These are phyloP conservation scores for Nothophaeocryptopus gaeumannii DNA, from an alignment of 2,329 filamentous ascomycete species.

Conservation along the genomic window DNA sequence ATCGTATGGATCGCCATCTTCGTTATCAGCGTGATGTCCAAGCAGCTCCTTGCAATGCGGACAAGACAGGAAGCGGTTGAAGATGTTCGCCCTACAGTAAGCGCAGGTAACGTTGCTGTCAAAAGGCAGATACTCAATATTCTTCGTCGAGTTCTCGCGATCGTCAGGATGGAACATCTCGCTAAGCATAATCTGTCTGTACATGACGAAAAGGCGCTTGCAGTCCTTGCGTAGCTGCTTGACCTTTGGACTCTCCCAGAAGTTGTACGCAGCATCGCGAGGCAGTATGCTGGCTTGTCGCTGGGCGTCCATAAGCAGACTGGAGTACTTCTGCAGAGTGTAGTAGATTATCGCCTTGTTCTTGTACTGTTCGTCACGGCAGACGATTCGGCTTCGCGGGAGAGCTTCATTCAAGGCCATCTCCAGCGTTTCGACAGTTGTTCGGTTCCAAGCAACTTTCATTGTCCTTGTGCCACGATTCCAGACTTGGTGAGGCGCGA, in stretches of 20 bases:
- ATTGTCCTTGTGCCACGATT: slow-evolving; percentile 93
- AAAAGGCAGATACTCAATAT: slow-evolving; percentile 75
- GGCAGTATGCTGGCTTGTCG: slow-evolving; percentile 44
- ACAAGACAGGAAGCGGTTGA: slow-evolving; percentile 94
- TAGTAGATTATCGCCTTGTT: slow-evolving; percentile 95
- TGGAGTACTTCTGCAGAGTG: slow-evolving; percentile 74
- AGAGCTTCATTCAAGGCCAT: slow-evolving; percentile 83
- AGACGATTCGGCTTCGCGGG: slow-evolving; percentile 84
- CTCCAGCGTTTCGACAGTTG: slow-evolving; percentile 85
- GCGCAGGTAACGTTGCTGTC: slow-evolving; percentile 93
- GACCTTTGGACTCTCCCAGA: slow-evolving; percentile 50
- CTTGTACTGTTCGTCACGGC: slow-evolving; percentile 97
- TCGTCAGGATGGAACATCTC: slow-evolving; percentile 72
- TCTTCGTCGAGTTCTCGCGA: slow-evolving; percentile 54
- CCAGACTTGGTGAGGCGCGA: slow-evolving; percentile 97
- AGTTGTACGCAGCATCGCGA: slow-evolving; percentile 28
- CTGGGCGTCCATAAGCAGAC: slow-evolving; percentile 57
- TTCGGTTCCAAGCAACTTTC: slow-evolving; percentile 98
- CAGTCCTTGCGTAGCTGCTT: slow-evolving; percentile 80
- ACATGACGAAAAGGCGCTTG: slow-evolving; percentile 73
- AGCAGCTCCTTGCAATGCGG: slow-evolving; percentile 72
- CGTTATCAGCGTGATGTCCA: slow-evolving; percentile 52
- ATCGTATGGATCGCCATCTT: slow-evolving; percentile 83
- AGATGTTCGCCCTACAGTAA: slow-evolving; percentile 93
- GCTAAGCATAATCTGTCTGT: slow-evolving; percentile 73